Evolutionary conservation across 2,329 filamentous ascomycete genomes (phyloP), one percentile per base, ranked within the genome.

Genomic region (Tolypocladium album): DNA sequence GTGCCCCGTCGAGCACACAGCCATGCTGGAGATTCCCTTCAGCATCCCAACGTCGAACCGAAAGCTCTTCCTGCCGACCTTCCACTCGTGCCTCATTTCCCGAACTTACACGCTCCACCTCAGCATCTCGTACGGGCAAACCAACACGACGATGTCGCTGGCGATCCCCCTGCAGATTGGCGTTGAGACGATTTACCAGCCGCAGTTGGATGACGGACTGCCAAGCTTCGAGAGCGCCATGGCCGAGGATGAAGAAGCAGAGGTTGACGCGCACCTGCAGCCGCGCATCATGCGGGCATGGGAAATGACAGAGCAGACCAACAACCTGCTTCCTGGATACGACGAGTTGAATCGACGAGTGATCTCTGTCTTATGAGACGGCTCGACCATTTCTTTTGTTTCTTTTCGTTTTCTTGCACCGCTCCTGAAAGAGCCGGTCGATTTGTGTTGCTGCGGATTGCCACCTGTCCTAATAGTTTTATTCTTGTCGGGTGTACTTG

Each of bases 71-170:
- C 63, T 84, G 27, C 82, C 82, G 0, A 81, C 80, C 6, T 85
- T 85, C 67, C 80, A 84, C 71, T 80, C 79, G 11, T 85, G 82
- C 72, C 78, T 85, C 68, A 72, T 76, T 43, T 81, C 80, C 9
- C 78, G 82, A 34, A 76, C 78, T n/a, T 85, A 85, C 68, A 75
- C 78, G 5, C 67, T 85, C 38, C 76, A 78, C 64, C 66, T 85
- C 7, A 74, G 71, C 8, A 61, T 84, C 6, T 74, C 74, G 0
- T 72, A 75, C 3, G 77, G 74, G 20, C 71, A 77, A 9, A 70
- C 73, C 59, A 77, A 73, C 66, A 76, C 73, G 4, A 74, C 71
- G 57, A 64, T 83, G 47, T 75, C 74, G 45, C 69, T 84, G 34
- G 67, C 68, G 27, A 67, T 84, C 50, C 82, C 82, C 8, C 63